phyloP scores from a whole-genome alignment of 2,329 filamentous ascomycete genomes.

The Xylaria sp. region DNA sequence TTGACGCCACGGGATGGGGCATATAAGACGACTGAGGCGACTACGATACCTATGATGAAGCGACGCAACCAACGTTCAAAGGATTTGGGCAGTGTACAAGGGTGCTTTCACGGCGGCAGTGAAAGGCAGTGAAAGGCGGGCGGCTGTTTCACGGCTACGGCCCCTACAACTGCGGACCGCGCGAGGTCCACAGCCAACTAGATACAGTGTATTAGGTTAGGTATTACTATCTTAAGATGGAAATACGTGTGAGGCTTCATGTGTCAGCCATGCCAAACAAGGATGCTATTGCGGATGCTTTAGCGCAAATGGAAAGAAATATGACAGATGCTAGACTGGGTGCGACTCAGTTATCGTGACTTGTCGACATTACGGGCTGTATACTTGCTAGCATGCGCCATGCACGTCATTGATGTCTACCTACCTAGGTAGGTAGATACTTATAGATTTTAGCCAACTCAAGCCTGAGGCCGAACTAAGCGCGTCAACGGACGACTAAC shows the following conservation, averaged over 20 bases:
- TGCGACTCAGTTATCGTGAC: not conserved
- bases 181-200: conserved; percentile 19
- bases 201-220: not conserved
- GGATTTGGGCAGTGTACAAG: conserved; percentile 17
- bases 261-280: conserved; percentile 10
- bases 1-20: not conserved
- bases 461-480: not conserved
- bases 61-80: not conserved
- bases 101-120: conserved; percentile 19
- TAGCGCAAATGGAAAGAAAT: not conserved
- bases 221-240: not conserved
- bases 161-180: not conserved
- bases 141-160: conserved; percentile 23
- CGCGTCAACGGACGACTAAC: not conserved
- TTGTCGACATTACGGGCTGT: no score
- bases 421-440: not conserved
- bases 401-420: conserved; percentile 2
- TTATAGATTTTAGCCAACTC: not conserved
- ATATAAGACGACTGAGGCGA: not conserved
- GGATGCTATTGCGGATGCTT: conserved; percentile 1
- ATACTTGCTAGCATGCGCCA: not conserved
- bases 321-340: not conserved
- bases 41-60: not conserved
- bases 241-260: not conserved
- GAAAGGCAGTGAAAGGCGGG: conserved; percentile 25